Evolutionary conservation across 495 filamentous ascomycete species (phyloP).

Genomic region (Melanomma pulvis-pyrius): DNA sequence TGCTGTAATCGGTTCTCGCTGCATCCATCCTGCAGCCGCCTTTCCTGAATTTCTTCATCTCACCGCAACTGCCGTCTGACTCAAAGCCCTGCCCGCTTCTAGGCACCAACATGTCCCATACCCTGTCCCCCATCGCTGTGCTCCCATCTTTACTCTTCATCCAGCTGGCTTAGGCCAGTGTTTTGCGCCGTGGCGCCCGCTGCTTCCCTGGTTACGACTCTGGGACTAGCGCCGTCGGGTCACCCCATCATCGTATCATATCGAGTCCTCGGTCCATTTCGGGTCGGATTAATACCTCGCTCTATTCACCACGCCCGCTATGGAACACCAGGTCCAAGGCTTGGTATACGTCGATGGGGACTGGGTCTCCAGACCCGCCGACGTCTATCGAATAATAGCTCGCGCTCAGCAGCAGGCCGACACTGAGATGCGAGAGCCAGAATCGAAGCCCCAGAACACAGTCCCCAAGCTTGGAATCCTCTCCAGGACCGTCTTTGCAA

Average conservation of each 20-base stretch:
- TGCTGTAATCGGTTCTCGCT: background rate
- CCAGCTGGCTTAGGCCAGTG: background rate
- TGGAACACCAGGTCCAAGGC: slow-evolving; percentile 22
- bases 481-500: slow-evolving; percentile 74
- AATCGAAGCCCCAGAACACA: slow-evolving; percentile 18
- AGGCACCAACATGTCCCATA: slow-evolving; percentile 17
- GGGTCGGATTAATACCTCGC: background rate
- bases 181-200: background rate
- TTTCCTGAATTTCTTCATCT: background rate
- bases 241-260: background rate
- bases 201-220: background rate
- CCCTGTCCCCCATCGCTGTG: background rate
- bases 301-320: background rate
- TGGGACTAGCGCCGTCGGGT: background rate
- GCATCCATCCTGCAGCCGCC: background rate
- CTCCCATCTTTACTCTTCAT: background rate
- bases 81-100: background rate
- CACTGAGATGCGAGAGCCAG: slow-evolving; percentile 30
- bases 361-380: slow-evolving; percentile 58
- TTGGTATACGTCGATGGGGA: slow-evolving; percentile 58
- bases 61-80: background rate
- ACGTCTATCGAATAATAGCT: slow-evolving; percentile 48
- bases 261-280: background rate
- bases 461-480: slow-evolving; percentile 67
- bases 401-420: slow-evolving; percentile 35